phyloP scores from a whole-genome alignment of 306 rosid genomes.

The Arachis stenosperma region DNA sequence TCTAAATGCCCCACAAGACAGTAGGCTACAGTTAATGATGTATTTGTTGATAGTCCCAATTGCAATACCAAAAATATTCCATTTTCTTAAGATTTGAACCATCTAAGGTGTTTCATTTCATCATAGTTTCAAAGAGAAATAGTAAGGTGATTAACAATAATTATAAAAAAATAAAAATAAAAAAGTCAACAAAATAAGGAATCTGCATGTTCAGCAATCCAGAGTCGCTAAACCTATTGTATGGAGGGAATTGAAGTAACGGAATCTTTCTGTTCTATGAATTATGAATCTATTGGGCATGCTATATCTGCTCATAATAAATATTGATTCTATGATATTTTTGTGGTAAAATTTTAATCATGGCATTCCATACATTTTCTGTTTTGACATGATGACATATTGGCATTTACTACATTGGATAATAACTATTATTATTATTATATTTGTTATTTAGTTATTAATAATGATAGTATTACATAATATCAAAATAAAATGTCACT shows the following conservation, averaged over 20 bases:
- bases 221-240: not conserved
- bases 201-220: conserved; percentile 23
- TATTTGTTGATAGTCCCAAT: not conserved
- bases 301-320: conserved; percentile 1
- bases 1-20: conserved; percentile 15
- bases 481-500: no score
- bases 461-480: no score
- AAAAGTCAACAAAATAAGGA: conserved; percentile 25
- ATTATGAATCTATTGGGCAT: not conserved
- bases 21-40: not conserved
- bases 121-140: conserved; percentile 32
- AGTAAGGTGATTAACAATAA: not conserved
- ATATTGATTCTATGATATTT: not conserved
- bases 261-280: not conserved
- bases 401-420: no score
- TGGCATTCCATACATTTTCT: not conserved
- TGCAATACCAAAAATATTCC: not conserved
- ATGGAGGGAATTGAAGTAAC: not conserved
- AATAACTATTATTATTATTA: no score
- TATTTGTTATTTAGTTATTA: no score
- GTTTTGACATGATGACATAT: no score
- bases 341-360: not conserved
- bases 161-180: no score
- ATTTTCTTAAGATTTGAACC: conserved; percentile 26
- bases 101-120: conserved; percentile 36